Percentiles rank a stretch among this genome's conserved stretches.
Conservation (phyloP, 2,329 filamentous ascomycete genomes). For the Furcasterigmium sp. region DNA sequence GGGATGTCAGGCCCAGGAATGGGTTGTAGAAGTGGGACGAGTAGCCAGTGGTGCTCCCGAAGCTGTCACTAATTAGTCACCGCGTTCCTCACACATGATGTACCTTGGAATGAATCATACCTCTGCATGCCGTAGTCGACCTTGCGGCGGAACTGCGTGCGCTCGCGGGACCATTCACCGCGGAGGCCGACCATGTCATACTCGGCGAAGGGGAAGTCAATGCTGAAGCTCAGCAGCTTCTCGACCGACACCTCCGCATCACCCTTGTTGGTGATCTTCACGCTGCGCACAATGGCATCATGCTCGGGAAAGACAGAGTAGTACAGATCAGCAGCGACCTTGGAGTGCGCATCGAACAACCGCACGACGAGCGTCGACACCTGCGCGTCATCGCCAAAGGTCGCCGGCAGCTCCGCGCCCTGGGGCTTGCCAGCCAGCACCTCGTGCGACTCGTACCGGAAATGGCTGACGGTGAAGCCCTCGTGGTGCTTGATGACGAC, state of each 20-base stretch:
- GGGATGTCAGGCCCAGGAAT: conserved; percentile 52
- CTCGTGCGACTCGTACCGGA: conserved; percentile 53
- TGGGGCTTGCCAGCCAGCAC: conserved; percentile 50
- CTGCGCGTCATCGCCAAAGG: conserved; percentile 49
- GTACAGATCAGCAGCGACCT: conserved; percentile 51
- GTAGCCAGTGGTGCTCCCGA: conserved; percentile 56
- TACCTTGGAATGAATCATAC: no score
- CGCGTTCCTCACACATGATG: rapidly evolving
- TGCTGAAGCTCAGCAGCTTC: conserved; percentile 54
- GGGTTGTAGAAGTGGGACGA: conserved; percentile 62
- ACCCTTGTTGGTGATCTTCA: conserved; percentile 56
- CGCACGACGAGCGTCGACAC: conserved; percentile 55
- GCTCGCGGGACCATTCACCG: conserved; percentile 60
- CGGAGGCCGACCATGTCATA: conserved; percentile 54
- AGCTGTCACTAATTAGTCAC: conserved; percentile 29
- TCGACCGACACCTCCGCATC: conserved; percentile 46
- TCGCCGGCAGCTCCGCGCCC: conserved; percentile 52
- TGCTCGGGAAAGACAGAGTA: conserved; percentile 60
- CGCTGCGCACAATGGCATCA: conserved; percentile 57
- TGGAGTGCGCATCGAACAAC: conserved; percentile 53
- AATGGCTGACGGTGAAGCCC: conserved; percentile 53
- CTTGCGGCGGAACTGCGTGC: conserved; percentile 45
- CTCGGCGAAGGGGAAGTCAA: conserved; percentile 55
- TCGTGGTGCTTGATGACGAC: conserved; percentile 54
- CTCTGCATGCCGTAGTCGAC: conserved; percentile 52